Evolutionary conservation across 2,329 filamentous ascomycete species (phyloP).

Genomic region (Cladosporium sp.): DNA sequence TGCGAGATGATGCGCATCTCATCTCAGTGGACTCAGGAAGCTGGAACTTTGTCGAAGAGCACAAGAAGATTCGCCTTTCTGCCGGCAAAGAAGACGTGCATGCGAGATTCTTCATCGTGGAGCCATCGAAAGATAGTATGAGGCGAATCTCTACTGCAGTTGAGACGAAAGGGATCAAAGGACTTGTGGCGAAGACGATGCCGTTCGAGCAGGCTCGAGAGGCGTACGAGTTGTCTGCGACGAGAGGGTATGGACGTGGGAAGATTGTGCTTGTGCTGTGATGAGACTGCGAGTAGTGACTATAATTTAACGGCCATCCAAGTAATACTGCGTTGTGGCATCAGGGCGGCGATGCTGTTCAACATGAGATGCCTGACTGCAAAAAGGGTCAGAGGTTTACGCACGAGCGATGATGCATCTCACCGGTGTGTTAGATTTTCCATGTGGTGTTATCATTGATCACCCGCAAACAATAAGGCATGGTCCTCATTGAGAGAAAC

Average conservation of each 20-base stretch:
- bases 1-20: not conserved
- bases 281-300: not conserved
- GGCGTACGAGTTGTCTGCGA: slow-evolving; percentile 8
- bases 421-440: too few relatives aligned
- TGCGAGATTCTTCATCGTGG: slow-evolving; percentile 13
- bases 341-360: not conserved
- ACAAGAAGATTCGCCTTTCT: not conserved
- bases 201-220: not conserved
- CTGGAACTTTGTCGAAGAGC: slow-evolving; percentile 32
- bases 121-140: slow-evolving; percentile 6
- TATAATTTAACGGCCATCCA: too few relatives aligned
- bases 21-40: slow-evolving; percentile 16
- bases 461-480: too few relatives aligned
- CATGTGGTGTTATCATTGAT: too few relatives aligned
- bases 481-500: too few relatives aligned
- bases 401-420: too few relatives aligned
- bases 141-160: slow-evolving; percentile 1
- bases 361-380: too few relatives aligned
- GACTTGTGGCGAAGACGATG: slow-evolving; percentile 4
- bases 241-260: slow-evolving; percentile 1
- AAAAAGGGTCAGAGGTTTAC: too few relatives aligned
- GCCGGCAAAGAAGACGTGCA: not conserved
- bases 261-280: slow-evolving; percentile 5
- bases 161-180: not conserved
- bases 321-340: not conserved